These are phyloP conservation scores for Exophiala sp. DNA, from an alignment of 2,329 filamentous ascomycete genomes.

Conservation along the genomic window DNA sequence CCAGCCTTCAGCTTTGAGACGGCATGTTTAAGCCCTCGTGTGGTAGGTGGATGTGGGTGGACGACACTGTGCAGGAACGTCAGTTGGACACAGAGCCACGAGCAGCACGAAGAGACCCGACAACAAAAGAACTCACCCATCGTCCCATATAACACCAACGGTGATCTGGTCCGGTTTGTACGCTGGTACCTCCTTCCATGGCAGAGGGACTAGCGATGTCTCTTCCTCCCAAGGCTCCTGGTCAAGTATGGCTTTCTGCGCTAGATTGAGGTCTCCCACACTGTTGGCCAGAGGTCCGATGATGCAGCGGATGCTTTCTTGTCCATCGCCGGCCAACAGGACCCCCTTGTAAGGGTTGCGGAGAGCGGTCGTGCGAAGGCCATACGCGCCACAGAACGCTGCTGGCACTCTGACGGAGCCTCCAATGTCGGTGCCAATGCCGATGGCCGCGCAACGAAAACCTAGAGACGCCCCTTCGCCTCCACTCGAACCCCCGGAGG, in stretches of 20 bases:
- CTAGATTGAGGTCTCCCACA: conserved; percentile 46
- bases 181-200: conserved; percentile 42
- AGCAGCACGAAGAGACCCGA: neutral
- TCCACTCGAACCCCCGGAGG: conserved; percentile 53
- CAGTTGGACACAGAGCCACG: neutral
- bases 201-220: conserved; percentile 48
- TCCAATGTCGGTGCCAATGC: conserved; percentile 46
- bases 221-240: conserved; percentile 53
- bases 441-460: conserved; percentile 51
- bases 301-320: conserved; percentile 42
- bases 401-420: conserved; percentile 37
- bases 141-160: conserved; percentile 62
- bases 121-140: conserved; percentile 45
- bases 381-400: conserved; percentile 34
- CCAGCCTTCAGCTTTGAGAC: conserved; percentile 40
- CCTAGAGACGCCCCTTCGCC: conserved; percentile 56
- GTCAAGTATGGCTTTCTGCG: conserved; percentile 40
- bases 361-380: conserved; percentile 39
- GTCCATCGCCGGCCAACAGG: conserved; percentile 5
- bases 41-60: conserved; percentile 62
- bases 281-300: conserved; percentile 55
- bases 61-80: conserved; percentile 48
- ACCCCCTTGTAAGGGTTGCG: conserved; percentile 35
- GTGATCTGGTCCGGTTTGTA: conserved; percentile 37
- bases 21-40: conserved; percentile 45